Conservation (phyloP, 1,139 yeast species). For the Debaryomyces fabryi region DNA sequence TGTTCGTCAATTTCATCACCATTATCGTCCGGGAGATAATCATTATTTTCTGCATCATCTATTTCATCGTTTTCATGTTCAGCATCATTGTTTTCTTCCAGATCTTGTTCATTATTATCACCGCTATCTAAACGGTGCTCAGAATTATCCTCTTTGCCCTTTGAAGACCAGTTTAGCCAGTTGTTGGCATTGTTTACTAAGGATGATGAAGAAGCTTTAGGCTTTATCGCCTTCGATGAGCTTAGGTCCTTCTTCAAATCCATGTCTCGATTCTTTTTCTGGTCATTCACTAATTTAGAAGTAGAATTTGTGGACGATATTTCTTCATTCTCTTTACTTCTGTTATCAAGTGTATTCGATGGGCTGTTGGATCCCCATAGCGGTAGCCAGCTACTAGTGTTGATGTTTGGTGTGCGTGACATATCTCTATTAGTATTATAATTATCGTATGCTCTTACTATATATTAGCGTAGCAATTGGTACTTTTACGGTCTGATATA, state of each 20-base stretch:
- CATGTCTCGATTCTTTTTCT: background rate
- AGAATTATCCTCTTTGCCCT: constrained; percentile 6
- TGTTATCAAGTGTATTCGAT: background rate
- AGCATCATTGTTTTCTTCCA: constrained; percentile 14
- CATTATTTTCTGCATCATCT: constrained; percentile 27
- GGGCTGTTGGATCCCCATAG: constrained; percentile 11
- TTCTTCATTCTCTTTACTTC: background rate
- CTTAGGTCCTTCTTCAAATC: background rate
- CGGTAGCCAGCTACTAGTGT: constrained; percentile 13
- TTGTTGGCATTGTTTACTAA: constrained; percentile 24
- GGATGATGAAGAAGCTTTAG: constrained; percentile 23
- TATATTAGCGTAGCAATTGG: background rate
- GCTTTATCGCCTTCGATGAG: constrained; percentile 10
- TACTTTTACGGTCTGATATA: background rate
- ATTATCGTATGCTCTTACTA: background rate
- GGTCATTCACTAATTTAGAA: background rate
- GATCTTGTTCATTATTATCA: constrained; percentile 7
- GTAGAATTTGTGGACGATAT: background rate
- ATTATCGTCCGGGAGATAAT: constrained; percentile 27
- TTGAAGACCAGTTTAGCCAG: constrained; percentile 23
- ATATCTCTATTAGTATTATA: background rate
- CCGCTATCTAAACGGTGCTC: constrained; percentile 1
- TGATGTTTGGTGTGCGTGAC: constrained; percentile 9
- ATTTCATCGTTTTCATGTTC: constrained; percentile 16
- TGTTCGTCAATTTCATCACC: constrained; percentile 42